phyloP scores from a whole-genome alignment of 2,329 filamentous ascomycete genomes.

The Colletotrichum tamarilloi region DNA sequence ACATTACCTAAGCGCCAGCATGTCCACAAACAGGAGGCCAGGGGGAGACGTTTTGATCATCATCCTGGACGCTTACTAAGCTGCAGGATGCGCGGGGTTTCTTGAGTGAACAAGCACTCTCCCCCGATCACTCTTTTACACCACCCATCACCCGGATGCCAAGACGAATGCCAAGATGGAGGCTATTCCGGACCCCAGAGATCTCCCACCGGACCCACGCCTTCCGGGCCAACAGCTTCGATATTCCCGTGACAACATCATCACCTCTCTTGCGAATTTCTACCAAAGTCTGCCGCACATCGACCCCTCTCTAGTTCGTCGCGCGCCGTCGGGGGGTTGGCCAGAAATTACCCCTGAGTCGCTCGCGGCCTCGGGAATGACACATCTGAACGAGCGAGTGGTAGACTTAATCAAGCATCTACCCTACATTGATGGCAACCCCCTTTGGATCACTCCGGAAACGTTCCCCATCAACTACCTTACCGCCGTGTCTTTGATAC shows the following conservation, averaged over 20 bases:
- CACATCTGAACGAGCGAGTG: background rate
- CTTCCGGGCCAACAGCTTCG: background rate
- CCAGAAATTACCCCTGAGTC: slow-evolving; percentile 8
- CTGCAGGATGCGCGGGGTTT: background rate
- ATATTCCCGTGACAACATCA: slow-evolving; percentile 12
- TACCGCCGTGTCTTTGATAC: background rate
- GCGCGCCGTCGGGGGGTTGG: slow-evolving; percentile 5
- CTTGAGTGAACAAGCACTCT: background rate
- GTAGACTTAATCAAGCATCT: slow-evolving; percentile 7
- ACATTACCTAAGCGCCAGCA: background rate
- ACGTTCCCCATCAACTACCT: slow-evolving; percentile 1
- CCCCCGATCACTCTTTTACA: background rate
- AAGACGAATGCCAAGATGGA: slow-evolving; percentile 10
- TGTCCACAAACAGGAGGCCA: background rate
- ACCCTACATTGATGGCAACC: slow-evolving; percentile 12
- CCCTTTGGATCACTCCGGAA: slow-evolving; percentile 15
- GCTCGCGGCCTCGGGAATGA: background rate
- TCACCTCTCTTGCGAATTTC: background rate
- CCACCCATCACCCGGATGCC: background rate
- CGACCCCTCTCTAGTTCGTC: slow-evolving; percentile 3
- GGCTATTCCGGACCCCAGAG: background rate
- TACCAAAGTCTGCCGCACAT: slow-evolving; percentile 9
- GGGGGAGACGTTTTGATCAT: background rate
- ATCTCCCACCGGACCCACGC: slow-evolving; percentile 4
- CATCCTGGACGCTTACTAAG: background rate